Conservation (phyloP, 1,284 basidiomycete genomes). For the Boletellus deceptivus region DNA sequence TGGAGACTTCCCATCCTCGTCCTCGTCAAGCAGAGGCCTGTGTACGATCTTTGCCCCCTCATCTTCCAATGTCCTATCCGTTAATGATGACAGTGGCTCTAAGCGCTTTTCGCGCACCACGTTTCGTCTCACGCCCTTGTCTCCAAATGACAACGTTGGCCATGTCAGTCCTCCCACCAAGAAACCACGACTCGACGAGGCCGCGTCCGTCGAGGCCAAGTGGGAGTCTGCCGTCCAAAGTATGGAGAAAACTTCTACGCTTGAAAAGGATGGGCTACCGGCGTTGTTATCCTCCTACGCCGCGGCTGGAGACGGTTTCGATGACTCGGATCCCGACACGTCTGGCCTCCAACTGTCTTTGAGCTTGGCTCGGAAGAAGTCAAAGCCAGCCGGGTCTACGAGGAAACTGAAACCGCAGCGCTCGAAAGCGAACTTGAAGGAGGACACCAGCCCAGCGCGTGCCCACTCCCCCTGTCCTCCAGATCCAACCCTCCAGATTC, state of each 20-base stretch:
- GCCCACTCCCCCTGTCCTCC: slow-evolving; percentile 41
- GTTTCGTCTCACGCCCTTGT: slow-evolving; percentile 26
- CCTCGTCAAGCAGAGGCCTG: slow-evolving; percentile 22
- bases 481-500: slow-evolving; percentile 53
- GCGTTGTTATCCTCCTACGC: slow-evolving; percentile 37
- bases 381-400: slow-evolving; percentile 9
- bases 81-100: slow-evolving; percentile 20
- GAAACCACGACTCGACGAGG: slow-evolving; percentile 37
- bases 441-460: neutral
- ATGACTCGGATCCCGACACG: slow-evolving; percentile 26
- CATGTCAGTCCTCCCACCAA: slow-evolving; percentile 39
- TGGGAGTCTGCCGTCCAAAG: slow-evolving; percentile 44
- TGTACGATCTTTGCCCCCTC: slow-evolving; percentile 31
- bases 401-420: slow-evolving; percentile 18
- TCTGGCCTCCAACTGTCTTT: slow-evolving; percentile 12
- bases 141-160: slow-evolving; percentile 11
- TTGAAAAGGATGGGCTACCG: slow-evolving; percentile 44
- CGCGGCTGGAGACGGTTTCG: slow-evolving; percentile 20
- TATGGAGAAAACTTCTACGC: slow-evolving; percentile 34
- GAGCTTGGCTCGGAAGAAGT: slow-evolving; percentile 2
- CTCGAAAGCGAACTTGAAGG: slow-evolving; percentile 18
- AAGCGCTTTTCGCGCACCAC: slow-evolving; percentile 28
- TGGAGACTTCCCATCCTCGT: slow-evolving; percentile 29
- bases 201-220: slow-evolving; percentile 13
- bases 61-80: slow-evolving; percentile 13